phyloP scores from a whole-genome alignment of 345 rosid genomes.

The Stellera chamaejasme region DNA sequence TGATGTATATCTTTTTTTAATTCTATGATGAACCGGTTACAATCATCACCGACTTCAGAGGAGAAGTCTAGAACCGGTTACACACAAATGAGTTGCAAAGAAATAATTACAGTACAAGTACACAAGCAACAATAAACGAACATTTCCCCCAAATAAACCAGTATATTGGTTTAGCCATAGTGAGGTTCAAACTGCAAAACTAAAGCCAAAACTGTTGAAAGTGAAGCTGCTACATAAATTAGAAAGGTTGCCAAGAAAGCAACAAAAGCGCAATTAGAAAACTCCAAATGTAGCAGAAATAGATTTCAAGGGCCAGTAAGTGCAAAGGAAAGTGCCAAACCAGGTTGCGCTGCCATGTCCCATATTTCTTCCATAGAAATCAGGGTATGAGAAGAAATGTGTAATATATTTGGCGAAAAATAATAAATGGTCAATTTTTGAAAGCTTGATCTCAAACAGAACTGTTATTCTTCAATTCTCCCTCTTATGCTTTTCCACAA shows the following conservation, averaged over 20 bases:
- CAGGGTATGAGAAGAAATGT: constrained; percentile 30
- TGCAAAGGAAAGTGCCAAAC: constrained; percentile 19
- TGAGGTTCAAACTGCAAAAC: constrained; percentile 80
- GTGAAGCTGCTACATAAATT: constrained; percentile 52
- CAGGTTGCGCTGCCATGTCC: constrained; percentile 78
- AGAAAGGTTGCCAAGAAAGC: constrained; percentile 61
- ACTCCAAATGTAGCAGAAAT: not conserved
- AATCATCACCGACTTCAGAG: too few species aligned
- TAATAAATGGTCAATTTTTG: too few species aligned
- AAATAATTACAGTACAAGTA: constrained; percentile 17
- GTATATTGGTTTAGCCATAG: constrained; percentile 70
- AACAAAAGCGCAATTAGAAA: constrained; percentile 6
- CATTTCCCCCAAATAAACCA: constrained; percentile 89
- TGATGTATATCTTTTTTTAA: too few species aligned
- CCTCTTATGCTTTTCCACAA: too few species aligned
- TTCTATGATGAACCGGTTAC: too few species aligned
- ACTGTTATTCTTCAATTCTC: too few species aligned
- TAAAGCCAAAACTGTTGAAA: constrained; percentile 65
- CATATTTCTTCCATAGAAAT: constrained; percentile 72
- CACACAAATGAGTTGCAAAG: not conserved
- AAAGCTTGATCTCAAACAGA: too few species aligned
- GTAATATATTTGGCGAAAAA: too few species aligned
- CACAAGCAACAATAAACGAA: constrained; percentile 79
- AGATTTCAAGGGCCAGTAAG: constrained; percentile 5
- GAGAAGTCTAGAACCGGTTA: too few species aligned